Evolutionary conservation across 164 flowering plant genomes (phyloP).

Genomic region (Brasenia schreberi): DNA sequence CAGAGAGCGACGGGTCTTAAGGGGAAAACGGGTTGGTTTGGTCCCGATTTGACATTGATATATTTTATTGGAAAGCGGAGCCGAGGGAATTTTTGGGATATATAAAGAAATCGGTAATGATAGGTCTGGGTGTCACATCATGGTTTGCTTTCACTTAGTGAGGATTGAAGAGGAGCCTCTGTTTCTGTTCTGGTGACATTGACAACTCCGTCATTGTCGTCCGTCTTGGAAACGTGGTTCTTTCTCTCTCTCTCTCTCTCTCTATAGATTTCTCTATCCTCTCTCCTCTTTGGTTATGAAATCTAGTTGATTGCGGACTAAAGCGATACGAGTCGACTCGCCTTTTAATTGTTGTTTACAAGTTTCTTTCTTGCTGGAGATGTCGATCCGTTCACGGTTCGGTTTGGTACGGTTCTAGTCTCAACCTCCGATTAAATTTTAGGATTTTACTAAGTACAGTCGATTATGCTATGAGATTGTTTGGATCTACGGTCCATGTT

Average conservation of each 20-base stretch:
- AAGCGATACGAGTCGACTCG: background rate
- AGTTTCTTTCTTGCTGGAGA: too few relatives aligned
- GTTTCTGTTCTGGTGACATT: background rate
- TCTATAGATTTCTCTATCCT: background rate
- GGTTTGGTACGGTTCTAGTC: too few relatives aligned
- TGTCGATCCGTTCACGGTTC: background rate
- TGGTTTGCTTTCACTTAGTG: background rate
- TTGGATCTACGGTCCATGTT: too few relatives aligned
- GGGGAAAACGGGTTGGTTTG: too few relatives aligned
- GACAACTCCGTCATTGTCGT: background rate
- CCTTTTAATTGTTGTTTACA: too few relatives aligned
- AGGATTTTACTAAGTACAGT: too few relatives aligned
- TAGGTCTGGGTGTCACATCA: background rate
- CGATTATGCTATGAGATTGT: too few relatives aligned
- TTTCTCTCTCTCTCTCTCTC: background rate
- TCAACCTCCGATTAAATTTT: too few relatives aligned
- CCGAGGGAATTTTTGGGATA: background rate
- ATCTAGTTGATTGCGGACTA: too few relatives aligned
- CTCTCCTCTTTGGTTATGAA: too few relatives aligned
- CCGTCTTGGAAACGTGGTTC: background rate
- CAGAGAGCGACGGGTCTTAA: background rate
- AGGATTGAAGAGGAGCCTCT: background rate
- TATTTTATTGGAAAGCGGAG: background rate
- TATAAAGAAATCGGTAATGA: background rate
- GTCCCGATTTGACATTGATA: too few relatives aligned